Evolutionary conservation across 2,329 filamentous ascomycete genomes (phyloP).

Genomic region (Ophiobolus disseminans): DNA sequence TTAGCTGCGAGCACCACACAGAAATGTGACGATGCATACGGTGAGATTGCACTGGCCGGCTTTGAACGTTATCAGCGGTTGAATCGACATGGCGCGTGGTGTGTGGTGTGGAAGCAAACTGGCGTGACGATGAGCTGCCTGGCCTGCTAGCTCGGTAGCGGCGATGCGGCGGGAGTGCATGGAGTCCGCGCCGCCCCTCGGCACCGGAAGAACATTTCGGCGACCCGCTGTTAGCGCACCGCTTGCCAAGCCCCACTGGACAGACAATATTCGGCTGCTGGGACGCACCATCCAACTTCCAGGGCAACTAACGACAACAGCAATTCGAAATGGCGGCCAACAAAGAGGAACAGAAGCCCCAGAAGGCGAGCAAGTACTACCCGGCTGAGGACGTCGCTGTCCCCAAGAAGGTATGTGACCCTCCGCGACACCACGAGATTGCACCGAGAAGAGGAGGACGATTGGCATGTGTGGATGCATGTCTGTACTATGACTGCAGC

Average conservation of each 20-base stretch:
- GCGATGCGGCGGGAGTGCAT: slow-evolving; percentile 14
- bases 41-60: slow-evolving; percentile 87
- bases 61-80: slow-evolving; percentile 94
- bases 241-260: too few species aligned
- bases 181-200: slow-evolving; percentile 3
- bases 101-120: slow-evolving; percentile 23
- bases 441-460: slow-evolving; percentile 20
- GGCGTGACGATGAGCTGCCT: slow-evolving; percentile 28
- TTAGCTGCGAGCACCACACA: slow-evolving; percentile 18
- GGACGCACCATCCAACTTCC: slow-evolving; percentile 13
- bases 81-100: slow-evolving; percentile 71
- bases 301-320: slow-evolving; percentile 46
- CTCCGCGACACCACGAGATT: slow-evolving; percentile 22
- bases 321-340: slow-evolving; percentile 72
- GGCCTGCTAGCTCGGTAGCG: slow-evolving; percentile 7
- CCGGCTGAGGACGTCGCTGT: slow-evolving; percentile 88
- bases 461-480: slow-evolving; percentile 8
- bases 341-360: slow-evolving; percentile 48
- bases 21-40: slow-evolving; percentile 60
- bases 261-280: slow-evolving; percentile 20
- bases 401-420: slow-evolving; percentile 88
- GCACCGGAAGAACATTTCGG: slow-evolving; percentile 6
- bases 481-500: slow-evolving; percentile 8
- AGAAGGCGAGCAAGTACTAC: slow-evolving; percentile 99
- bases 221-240: background rate